Evolutionary conservation across 257 asterid genomes (phyloP), one percentile per base, ranked within the genome.

Genomic region (Voacanga thouarsii): DNA sequence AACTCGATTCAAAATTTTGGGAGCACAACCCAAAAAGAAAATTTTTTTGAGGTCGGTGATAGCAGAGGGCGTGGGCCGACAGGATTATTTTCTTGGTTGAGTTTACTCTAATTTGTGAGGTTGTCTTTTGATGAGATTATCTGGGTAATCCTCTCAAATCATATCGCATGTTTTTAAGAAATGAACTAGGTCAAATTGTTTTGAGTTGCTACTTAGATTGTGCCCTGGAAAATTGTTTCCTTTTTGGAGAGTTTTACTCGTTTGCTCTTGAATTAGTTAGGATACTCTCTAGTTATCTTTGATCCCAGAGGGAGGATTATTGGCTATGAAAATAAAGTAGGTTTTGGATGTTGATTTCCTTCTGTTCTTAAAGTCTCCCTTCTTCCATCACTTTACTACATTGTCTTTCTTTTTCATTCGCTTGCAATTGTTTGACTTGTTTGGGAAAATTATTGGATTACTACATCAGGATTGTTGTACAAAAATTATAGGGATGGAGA

Each of bases 401-500:
- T 56, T 21, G 11, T 47, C 1, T 28, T 2, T 45, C 5, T 0
- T 15, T 7, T 1, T 18, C 59, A 5, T 70, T 37, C 24, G 30
- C 12, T 64, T 39, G 24, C 45, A 30, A 72, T 51, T 24, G 50
- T n/a, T 59, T 51, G 56, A 71, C 6, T 24, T 60, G 49, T 37
- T 4, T 65, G 24, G 24, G 45, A 28, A 65, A 60, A 10, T 37
- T 65, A 7, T 18, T 33, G 45, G n/a, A 37, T 33, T 65, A 65
- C 24, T 33, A 37, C 24, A 6, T 33, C 15, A 30, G 26, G 71
- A 18, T 16, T 39, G 39, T 39, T 7, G 0, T 33, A 14, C 49
- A 37, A 45, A 51, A 51, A 14, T 37, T 73, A 7, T 84, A 94
- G 98, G 89, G 90, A 71, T 94, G 97, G 97, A 92, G 82, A 82